Evolutionary conservation across 805 yeast species (phyloP), one percentile per base, ranked within the genome.

Genomic region (Teunomyces funiuensis): DNA sequence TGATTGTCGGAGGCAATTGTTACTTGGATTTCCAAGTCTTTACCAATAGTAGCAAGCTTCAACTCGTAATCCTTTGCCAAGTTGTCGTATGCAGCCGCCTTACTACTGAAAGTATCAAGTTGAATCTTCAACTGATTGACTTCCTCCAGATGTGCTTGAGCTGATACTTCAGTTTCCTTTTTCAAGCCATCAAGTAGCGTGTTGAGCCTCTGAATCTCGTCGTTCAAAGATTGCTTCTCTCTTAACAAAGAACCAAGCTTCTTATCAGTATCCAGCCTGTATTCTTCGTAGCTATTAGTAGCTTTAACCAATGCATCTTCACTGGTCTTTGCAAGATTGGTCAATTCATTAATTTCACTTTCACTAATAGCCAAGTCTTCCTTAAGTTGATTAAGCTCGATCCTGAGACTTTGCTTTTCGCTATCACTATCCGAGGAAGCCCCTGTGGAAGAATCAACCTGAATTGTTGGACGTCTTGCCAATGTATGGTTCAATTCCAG

Each of bases 271-370:
- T 65, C 61, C 5, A 16, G 38, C 41, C 55, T 66, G 33, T 54
- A 63, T n/a, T 56, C 52, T 20, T 68, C 87, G 55, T 75, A 83
- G 1, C 82, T 67, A 15, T 66, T 64, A 20, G 77, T 80, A 44
- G 86, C 66, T 34, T 73, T 68, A 28, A 65, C 61, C 28, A 87
- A 66, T 4, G 89, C 80, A 39, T 76, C 77, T 54, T 87, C 95
- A 3, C 88, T 79, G 10, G 85, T 79, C 39, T 63, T 62, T 0
- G 89, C 81, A 29, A 87, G 72, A n/a, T 66, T 67, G 42, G 81
- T 77, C 55, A 82, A 77, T 49, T 83, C 82, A n/a, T 71, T 71
- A 7, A 77, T 73, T 51, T 75, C 80, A n/a, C 74, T 66, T 48
- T 77, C 76, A 0, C 87, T 78, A 11, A 76, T 65, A 16, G 71